Evolutionary conservation across 208 protist species (phyloP).

Genomic region (Acanthamoeba royreba): DNA sequence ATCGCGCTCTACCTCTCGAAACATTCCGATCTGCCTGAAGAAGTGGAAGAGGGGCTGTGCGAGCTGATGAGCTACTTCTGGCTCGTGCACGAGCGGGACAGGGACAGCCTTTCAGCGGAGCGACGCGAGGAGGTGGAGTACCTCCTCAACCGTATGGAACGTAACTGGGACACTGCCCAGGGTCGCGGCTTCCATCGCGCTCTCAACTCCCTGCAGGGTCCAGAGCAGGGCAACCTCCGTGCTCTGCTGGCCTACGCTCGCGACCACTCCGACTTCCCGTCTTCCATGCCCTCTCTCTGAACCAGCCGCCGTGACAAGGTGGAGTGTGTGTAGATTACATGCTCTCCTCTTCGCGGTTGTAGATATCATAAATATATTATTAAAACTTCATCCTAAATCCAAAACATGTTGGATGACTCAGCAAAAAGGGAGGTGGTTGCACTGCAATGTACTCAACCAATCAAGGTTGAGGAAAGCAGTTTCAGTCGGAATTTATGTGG

Average conservation of each 20-base stretch:
- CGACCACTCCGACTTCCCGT: background rate
- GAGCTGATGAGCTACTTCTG: constrained; percentile 37
- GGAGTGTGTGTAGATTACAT: no score
- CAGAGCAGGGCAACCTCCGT: background rate
- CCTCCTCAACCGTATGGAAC: constrained; percentile 11
- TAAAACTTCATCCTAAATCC: no score
- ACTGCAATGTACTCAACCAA: no score
- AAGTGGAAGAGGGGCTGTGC: constrained; percentile 39
- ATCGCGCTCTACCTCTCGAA: background rate
- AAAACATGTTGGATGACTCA: no score
- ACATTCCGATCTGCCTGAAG: background rate
- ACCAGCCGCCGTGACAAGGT: no score
- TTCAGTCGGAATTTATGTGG: no score
- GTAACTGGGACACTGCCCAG: background rate
- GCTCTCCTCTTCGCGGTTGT: no score
- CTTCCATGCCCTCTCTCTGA: background rate
- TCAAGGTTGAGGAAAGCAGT: no score
- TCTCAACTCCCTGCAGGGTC: background rate
- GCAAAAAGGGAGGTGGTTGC: no score
- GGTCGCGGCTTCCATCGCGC: constrained; percentile 32
- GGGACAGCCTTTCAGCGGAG: background rate
- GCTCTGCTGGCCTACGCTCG: background rate
- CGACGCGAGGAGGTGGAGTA: background rate
- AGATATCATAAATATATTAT: no score
- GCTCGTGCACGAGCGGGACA: background rate